Evolutionary conservation across 805 yeast genomes (phyloP), one percentile per base, ranked within the genome.

Genomic region (Candida coquimbonensis): DNA sequence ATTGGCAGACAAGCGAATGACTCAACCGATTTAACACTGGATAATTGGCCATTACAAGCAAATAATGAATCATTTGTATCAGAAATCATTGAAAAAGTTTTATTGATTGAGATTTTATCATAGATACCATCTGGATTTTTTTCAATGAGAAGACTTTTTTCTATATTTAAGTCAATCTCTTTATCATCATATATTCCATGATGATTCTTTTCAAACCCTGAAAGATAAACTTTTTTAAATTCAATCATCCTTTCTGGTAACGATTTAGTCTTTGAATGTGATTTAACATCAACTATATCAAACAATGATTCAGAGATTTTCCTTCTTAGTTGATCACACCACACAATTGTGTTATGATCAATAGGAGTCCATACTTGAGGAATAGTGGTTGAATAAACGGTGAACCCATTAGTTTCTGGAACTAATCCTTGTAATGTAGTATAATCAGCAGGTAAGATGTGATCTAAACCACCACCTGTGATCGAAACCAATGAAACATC

Each of bases 301-400:
- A 85, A 64, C 34, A 93, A 57, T 0, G 81, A 67, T 42, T 66
- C 66, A 9, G 87, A 82, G 2, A 91, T 52, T 14, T 73, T 76
- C 43, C 75, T 70, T 43, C 97, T 73, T 35, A 90, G 66, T 62
- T 91, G 97, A 49, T 81, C 86, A 64, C 99, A 91, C 99, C 99
- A 91, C 2, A 91, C 96, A 40, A 93, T 81, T 0, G 98, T 97
- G 52, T 88, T 72, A 66, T 91, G 99, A 63, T 91, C 98, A 36
- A 89, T 81, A 1, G 96, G 85, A 0, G 96, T 81, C 96, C 97
- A 91, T 1, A 91, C 96, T 2, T 73, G 74, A 0, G 96, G 96
- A 11, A 91, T 83, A 1, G 96, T 90, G 0, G 93, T 81, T 0
- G 96, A 78, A 54, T 79, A 87, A 0, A 83, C 86, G 0, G 95